Evolutionary conservation across 2,329 filamentous ascomycete species (phyloP).

Genomic region (Cadophora malorum): DNA sequence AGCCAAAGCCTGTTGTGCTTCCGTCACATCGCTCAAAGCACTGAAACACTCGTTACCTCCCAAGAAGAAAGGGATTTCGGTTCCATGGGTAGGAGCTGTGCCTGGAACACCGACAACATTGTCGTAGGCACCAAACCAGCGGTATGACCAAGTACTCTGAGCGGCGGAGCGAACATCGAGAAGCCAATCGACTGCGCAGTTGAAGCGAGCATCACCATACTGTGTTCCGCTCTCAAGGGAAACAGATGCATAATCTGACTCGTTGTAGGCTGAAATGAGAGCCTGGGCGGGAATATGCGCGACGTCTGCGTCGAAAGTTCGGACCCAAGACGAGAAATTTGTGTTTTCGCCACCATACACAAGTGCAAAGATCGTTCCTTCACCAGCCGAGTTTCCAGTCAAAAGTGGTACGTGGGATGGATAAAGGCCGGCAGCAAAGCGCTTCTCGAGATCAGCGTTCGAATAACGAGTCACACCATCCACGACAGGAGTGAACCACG

Average conservation of each 20-base stretch:
- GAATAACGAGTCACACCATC: slow-evolving; percentile 46
- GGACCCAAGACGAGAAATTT: slow-evolving; percentile 44
- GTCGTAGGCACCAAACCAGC: slow-evolving; percentile 52
- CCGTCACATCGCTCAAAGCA: slow-evolving; percentile 45
- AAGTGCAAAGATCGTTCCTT: slow-evolving; percentile 48
- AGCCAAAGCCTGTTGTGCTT: slow-evolving; percentile 49
- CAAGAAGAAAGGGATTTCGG: slow-evolving; percentile 54
- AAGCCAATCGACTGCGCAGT: slow-evolving; percentile 51
- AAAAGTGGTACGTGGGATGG: slow-evolving; percentile 47
- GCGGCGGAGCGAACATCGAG: slow-evolving; percentile 48
- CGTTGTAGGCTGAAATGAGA: slow-evolving; percentile 47
- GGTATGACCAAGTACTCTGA: slow-evolving; percentile 52
- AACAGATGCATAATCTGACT: slow-evolving; percentile 47
- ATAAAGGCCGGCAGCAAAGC: slow-evolving; percentile 41
- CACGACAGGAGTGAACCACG: slow-evolving; percentile 51
- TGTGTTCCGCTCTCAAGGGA: slow-evolving; percentile 51
- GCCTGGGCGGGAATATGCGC: slow-evolving; percentile 47
- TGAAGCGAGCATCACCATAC: slow-evolving; percentile 54
- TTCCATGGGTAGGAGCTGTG: slow-evolving; percentile 48
- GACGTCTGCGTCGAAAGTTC: slow-evolving; percentile 50
- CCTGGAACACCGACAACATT: slow-evolving; percentile 48
- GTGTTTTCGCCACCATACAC: slow-evolving; percentile 46
- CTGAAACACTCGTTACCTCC: slow-evolving; percentile 53
- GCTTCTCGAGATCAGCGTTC: slow-evolving; percentile 43
- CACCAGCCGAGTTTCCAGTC: slow-evolving; percentile 47